Evolutionary conservation across 805 yeast genomes (phyloP), one percentile per base, ranked within the genome.

Genomic region (Pichia cephalocereana): DNA sequence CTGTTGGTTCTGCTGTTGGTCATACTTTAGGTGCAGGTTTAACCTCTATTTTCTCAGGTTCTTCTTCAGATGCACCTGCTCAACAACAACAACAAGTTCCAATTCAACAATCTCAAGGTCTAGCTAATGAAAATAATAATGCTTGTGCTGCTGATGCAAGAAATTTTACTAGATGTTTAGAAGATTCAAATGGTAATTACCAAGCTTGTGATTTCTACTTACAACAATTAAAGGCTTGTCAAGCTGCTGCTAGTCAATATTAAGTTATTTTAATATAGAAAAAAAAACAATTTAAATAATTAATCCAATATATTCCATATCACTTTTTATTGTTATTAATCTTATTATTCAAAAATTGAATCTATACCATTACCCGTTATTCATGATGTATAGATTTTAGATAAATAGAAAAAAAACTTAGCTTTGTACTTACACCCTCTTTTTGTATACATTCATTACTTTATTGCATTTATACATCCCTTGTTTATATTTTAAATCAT

Each of bases 181-280:
- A 85, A 63, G 96, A 88, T 59, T 88, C 93, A 71, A 74, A 76
- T 57, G 99, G 99, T 59, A 89, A 93, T 79, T 86, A 87, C 87
- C 96, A 90, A 72, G 83, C 86, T 57, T 93, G 99, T 72, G 97
- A 90, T 64, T 93, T 79, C 79, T 93, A 93, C 72, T 76, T 93
- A 71, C 97, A 93, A 72, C 97, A 91, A 74, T 82, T 93, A 68
- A 91, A 86, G 75, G 95, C 97, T 19, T 93, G 99, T 71, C 97
- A 93, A 72, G 88, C 86, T 69, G 96, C 96, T 59, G 76, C 96
- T 47, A 78, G 82, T 56, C 86, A 78, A 59, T 90, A 86, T 68
- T 90, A 80, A 57, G 5, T 30, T 30, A 6, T 11, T 11, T 30
- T 30, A 30, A 8, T 11, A 30, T 30, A 30, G 14, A 30, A 30